Evolutionary conservation across 495 filamentous ascomycete species (phyloP), one percentile per base, ranked within the genome.

Genomic region (Penicillium canescens): DNA sequence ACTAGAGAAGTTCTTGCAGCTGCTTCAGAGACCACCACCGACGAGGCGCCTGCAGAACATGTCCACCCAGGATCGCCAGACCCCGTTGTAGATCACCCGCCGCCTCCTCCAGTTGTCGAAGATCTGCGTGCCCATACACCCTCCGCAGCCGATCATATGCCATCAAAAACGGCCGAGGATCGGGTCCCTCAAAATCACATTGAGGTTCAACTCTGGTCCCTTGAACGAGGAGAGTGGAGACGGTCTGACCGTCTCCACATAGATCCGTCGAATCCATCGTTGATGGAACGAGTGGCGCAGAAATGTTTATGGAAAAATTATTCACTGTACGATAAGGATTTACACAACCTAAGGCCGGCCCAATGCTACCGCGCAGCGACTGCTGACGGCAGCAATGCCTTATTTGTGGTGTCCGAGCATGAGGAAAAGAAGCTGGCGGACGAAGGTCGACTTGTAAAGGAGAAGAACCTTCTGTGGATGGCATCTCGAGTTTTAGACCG

Each of bases 331-430:
- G 46, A 57, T 40, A 42, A 45, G 54, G 44, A 61, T 50, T 12
- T 61, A 23, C 46, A 57, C 20, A 61, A 49, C 50, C 50, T 54
- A 13, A 50, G 58, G 37, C 53, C 58, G 10, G 41, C 44, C 20
- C 40, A 61, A n/a, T n/a, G n/a, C n/a, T n/a, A n/a, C n/a, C n/a
- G n/a, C n/a, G n/a, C n/a, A n/a, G n/a, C n/a, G n/a, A n/a, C n/a
- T n/a, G n/a, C n/a, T n/a, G n/a, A n/a, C 37, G 46, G 10, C 56
- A 50, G 60, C 63, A 57, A 59, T 45, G 41, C 46, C 21, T 51
- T 57, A 28, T 58, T 61, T 74, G 72, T 60, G 23, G 54, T 62
- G 23, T 57, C 55, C 13, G 41, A 57, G 53, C 43, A 61, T 35
- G 44, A 62, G 42, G 59, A 55, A 41, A 26, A 58, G 44, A 52